Evolutionary conservation across 2,329 filamentous ascomycete genomes (phyloP).

Genomic region (Verticillium tricorpus): DNA sequence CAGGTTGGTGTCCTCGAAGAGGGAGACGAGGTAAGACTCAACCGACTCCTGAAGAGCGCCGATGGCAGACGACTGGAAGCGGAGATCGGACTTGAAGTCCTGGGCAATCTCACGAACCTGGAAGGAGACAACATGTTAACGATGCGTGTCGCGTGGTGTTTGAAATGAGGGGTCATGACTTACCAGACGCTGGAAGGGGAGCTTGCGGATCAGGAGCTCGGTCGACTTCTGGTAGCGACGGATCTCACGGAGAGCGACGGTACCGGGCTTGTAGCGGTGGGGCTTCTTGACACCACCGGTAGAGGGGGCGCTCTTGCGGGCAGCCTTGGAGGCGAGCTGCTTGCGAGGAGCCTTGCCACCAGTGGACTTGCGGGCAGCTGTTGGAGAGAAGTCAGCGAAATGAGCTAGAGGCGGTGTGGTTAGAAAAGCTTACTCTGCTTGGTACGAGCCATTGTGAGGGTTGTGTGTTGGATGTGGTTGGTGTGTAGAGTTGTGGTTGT

Average conservation of each 20-base stretch:
- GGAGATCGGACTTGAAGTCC: constrained; percentile 91
- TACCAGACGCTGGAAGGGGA: constrained; percentile 94
- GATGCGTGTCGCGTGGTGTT: background rate
- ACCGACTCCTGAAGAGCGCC: constrained; percentile 97
- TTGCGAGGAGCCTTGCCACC: constrained; percentile 80
- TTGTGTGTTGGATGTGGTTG: constrained; percentile 22
- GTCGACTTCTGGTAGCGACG: constrained; percentile 89
- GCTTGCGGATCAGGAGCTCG: constrained; percentile 88
- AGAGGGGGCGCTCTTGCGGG: constrained; percentile 95
- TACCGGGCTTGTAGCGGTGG: constrained; percentile 78
- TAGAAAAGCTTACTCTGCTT: constrained; percentile 44
- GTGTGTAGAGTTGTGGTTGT: constrained; percentile 9
- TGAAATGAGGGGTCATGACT: constrained; percentile 19
- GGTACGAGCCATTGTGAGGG: constrained; percentile 56
- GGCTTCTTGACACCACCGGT: constrained; percentile 98
- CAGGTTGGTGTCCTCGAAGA: constrained; percentile 97
- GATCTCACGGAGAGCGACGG: constrained; percentile 88
- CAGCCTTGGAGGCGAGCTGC: constrained; percentile 99
- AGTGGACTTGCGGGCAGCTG: constrained; percentile 65
- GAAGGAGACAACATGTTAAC: constrained; percentile 8
- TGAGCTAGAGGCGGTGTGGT: too few species aligned
- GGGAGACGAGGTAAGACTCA: constrained; percentile 96
- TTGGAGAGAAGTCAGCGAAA: background rate
- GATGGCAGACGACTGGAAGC: constrained; percentile 98
- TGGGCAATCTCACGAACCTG: constrained; percentile 89